These are phyloP conservation scores for Aspergillus baeticus DNA, from an alignment of 495 filamentous ascomycete genomes.

Conservation along the genomic window DNA sequence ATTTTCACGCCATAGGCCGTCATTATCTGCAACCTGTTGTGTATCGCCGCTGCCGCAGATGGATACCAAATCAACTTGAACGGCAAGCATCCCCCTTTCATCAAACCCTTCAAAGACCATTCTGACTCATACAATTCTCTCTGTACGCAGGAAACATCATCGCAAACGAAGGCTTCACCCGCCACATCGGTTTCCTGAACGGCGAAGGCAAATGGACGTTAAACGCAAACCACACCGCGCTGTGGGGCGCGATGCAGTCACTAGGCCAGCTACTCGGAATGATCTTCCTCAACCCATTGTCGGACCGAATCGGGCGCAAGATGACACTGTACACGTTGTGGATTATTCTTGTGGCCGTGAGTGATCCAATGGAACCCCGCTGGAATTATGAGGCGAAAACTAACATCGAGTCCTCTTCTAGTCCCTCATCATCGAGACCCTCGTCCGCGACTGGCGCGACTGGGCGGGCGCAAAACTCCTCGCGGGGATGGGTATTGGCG, in stretches of 20 bases:
- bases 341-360: not conserved
- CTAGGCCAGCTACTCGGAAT: not conserved
- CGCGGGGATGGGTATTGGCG: not conserved
- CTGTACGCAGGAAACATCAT: not conserved
- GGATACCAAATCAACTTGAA: not conserved
- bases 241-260: not conserved
- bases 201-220: not conserved
- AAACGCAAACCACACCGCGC: not conserved
- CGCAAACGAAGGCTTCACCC: not conserved
- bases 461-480: not conserved
- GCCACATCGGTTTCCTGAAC: not conserved
- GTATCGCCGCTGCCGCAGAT: not conserved
- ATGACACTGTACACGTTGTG: not conserved
- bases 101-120: no score
- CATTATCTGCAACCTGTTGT: not conserved
- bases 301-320: not conserved
- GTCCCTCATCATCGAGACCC: not conserved
- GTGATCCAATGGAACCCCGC: no score
- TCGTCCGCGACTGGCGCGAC: not conserved
- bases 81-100: not conserved
- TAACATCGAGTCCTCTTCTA: not conserved
- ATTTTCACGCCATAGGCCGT: not conserved
- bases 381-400: no score
- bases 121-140: no score
- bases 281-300: not conserved